These are phyloP conservation scores for Leccinum pachyderme DNA, from an alignment of 1,284 basidiomycete genomes.

Conservation along the genomic window DNA sequence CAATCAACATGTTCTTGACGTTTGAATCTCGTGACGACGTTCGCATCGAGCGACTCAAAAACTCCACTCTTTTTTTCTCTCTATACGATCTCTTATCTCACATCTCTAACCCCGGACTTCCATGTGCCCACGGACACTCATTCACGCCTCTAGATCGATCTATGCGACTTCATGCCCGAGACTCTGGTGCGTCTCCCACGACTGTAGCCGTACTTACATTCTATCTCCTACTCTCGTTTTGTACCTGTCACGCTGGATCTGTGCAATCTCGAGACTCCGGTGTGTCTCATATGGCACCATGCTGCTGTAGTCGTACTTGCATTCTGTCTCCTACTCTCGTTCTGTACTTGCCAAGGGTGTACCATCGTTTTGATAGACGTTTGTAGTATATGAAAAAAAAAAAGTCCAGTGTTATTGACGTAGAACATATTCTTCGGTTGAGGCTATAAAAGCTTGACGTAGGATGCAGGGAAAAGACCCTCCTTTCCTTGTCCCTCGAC, in stretches of 20 bases:
- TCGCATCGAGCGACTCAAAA: constrained; percentile 13
- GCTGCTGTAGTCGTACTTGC: constrained; percentile 27
- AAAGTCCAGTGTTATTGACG: neutral
- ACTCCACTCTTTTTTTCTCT: constrained; percentile 21
- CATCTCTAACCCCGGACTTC: constrained; percentile 27
- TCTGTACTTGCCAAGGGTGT: constrained; percentile 29
- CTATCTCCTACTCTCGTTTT: constrained; percentile 35
- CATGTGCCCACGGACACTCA: constrained; percentile 25
- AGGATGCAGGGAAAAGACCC: constrained; percentile 73
- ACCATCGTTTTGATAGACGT: constrained; percentile 28
- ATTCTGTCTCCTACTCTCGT: constrained; percentile 32
- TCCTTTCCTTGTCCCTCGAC: constrained; percentile 57
- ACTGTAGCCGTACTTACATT: constrained; percentile 28
- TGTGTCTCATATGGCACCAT: constrained; percentile 25
- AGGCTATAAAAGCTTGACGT: constrained; percentile 59
- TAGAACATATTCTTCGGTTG: too few relatives aligned
- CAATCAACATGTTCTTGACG: constrained; percentile 30
- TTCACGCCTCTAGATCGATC: constrained; percentile 6
- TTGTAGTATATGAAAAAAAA: constrained; percentile 5
- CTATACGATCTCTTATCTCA: constrained; percentile 22
- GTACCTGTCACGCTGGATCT: constrained; percentile 20
- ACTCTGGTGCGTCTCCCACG: constrained; percentile 24
- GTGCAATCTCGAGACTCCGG: constrained; percentile 15
- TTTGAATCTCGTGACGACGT: constrained; percentile 21
- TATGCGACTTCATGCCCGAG: constrained; percentile 10